phyloP scores from a whole-genome alignment of 768 basidiomycete genomes.

The Hygrocybe coccinea region DNA sequence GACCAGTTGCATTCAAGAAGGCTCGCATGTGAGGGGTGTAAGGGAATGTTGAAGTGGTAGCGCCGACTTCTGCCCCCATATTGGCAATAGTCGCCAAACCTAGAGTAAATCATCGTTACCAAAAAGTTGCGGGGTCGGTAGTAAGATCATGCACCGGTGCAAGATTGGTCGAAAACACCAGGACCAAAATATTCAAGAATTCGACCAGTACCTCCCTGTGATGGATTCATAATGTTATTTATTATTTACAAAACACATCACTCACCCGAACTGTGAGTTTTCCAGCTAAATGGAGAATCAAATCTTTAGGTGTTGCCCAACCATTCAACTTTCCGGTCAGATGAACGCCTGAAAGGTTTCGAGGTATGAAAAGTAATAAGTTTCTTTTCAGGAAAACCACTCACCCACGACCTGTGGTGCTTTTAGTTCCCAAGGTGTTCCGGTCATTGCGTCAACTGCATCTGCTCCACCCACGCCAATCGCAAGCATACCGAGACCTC shows the following conservation, averaged over 20 bases:
- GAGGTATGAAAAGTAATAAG: neutral
- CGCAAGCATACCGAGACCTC: slow-evolving; percentile 92
- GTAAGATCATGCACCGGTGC: slow-evolving; percentile 59
- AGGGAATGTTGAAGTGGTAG: slow-evolving; percentile 98
- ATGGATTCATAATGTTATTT: neutral
- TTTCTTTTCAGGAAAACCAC: slow-evolving; percentile 17
- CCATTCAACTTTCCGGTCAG: slow-evolving; percentile 81
- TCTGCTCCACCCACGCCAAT: slow-evolving; percentile 99
- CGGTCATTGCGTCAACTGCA: slow-evolving; percentile 96
- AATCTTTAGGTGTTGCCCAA: slow-evolving; percentile 94
- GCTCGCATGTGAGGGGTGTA: slow-evolving; percentile 86
- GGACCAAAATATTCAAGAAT: slow-evolving; percentile 97
- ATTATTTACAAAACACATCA: slow-evolving; percentile 8
- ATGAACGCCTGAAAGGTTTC: slow-evolving; percentile 63
- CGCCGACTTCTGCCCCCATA: slow-evolving; percentile 99
- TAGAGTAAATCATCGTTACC: slow-evolving; percentile 19
- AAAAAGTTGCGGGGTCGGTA: neutral
- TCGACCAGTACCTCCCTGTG: slow-evolving; percentile 88
- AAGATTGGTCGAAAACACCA: slow-evolving; percentile 83
- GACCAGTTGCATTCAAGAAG: slow-evolving; percentile 87
- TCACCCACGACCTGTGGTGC: slow-evolving; percentile 78
- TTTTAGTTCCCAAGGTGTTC: slow-evolving; percentile 97
- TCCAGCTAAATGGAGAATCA: slow-evolving; percentile 91
- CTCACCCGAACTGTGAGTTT: slow-evolving; percentile 87
- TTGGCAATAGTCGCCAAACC: slow-evolving; percentile 94